Evolutionary conservation across 169 alveolate genomes (phyloP).

Genomic region (Theileria orientalis): DNA sequence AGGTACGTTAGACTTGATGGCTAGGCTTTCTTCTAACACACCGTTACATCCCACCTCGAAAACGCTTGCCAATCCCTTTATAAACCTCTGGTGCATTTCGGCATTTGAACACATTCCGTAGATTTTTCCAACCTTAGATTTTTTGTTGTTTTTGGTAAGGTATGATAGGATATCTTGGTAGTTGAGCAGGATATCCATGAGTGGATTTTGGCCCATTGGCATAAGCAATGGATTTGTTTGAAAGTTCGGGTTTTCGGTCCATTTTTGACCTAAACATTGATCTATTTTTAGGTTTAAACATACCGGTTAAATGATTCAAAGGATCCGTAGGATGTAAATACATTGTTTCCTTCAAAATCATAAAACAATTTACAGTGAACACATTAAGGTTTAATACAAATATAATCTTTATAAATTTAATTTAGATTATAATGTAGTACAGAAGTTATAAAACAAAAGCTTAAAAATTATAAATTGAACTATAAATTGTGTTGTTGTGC

Average conservation of each 20-base stretch:
- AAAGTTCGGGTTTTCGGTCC: constrained; percentile 4
- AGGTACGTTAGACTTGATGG: too few species aligned
- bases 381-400: too few species aligned
- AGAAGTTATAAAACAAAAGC: too few species aligned
- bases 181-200: constrained; percentile 18
- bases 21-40: too few species aligned
- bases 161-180: constrained; percentile 46
- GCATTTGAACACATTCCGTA: constrained; percentile 77
- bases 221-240: constrained; percentile 41
- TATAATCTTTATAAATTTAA: too few species aligned
- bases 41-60: too few species aligned
- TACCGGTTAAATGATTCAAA: constrained; percentile 14
- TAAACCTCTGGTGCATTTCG: constrained; percentile 76
- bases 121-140: constrained; percentile 62
- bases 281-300: not conserved
- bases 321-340: constrained; percentile 41
- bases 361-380: too few species aligned
- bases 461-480: too few species aligned
- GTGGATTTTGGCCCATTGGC: constrained; percentile 37
- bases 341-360: too few species aligned
- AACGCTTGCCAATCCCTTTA: constrained; percentile 80
- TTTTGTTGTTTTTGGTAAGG: constrained; percentile 11
- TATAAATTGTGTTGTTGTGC: too few species aligned
- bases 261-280: constrained; percentile 9
- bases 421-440: too few species aligned